These are phyloP conservation scores for Kodamaea derodonti DNA, from an alignment of 1,139 yeast genomes.

Conservation along the genomic window DNA sequence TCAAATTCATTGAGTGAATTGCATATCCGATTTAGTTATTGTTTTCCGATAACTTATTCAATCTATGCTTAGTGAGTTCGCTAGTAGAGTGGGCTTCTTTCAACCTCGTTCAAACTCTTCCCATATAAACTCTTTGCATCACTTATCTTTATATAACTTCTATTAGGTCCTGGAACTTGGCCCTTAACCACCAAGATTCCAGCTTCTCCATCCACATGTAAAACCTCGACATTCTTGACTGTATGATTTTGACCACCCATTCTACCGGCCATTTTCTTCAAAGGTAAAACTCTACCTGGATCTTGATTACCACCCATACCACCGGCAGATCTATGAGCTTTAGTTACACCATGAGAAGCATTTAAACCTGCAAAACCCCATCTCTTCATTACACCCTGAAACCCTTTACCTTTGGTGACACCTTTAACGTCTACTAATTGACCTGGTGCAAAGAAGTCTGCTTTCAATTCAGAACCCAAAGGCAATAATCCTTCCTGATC, in stretches of 20 bases:
- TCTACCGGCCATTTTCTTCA: constrained; percentile 97
- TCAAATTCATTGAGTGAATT: no score
- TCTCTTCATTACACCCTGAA: constrained; percentile 97
- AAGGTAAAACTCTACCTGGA: constrained; percentile 95
- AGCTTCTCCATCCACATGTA: constrained; percentile 75
- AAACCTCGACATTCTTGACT: constrained; percentile 68
- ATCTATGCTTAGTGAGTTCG: no score
- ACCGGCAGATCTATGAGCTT: constrained; percentile 94
- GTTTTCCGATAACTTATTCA: no score
- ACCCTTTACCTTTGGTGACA: constrained; percentile 90
- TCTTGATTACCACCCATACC: constrained; percentile 93
- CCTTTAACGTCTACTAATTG: constrained; percentile 80
- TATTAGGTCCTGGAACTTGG: constrained; percentile 86
- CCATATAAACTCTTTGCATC: constrained; percentile 62
- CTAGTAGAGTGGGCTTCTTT: constrained; percentile 8
- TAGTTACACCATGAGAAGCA: constrained; percentile 95
- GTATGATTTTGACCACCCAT: constrained; percentile 83
- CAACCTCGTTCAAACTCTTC: constrained; percentile 21
- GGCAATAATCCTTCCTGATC: constrained; percentile 64
- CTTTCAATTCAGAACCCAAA: constrained; percentile 72
- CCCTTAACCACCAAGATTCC: constrained; percentile 87
- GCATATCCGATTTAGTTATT: no score
- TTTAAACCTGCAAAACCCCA: constrained; percentile 87
- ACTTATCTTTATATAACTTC: constrained; percentile 66
- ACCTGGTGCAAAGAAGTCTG: constrained; percentile 81